Evolutionary conservation across 164 flowering plant genomes (phyloP).

Genomic region (Aristolochia contorta): DNA sequence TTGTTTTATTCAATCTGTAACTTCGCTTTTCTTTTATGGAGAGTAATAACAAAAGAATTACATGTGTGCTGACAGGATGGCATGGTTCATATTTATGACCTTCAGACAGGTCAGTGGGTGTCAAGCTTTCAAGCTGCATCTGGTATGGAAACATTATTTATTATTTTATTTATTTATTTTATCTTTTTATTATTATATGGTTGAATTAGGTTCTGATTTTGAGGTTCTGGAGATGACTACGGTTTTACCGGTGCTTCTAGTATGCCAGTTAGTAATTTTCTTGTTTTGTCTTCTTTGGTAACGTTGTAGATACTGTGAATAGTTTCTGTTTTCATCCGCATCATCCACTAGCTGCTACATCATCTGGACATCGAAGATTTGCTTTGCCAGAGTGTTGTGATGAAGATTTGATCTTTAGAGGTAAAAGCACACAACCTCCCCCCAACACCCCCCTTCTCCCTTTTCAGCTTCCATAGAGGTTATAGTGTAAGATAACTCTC

Average conservation of each 20-base stretch:
- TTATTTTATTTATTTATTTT: background rate
- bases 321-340: slow-evolving; percentile 84
- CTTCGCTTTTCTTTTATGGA: too few relatives aligned
- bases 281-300: background rate
- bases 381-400: slow-evolving; percentile 38
- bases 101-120: slow-evolving; percentile 87
- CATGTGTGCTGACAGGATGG: slow-evolving; percentile 60
- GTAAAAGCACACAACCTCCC: too few relatives aligned
- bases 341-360: slow-evolving; percentile 71
- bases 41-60: too few relatives aligned
- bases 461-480: background rate
- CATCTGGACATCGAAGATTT: slow-evolving; percentile 94
- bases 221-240: too few relatives aligned
- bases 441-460: background rate
- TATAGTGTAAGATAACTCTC: too few relatives aligned
- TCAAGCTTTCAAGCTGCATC: slow-evolving; percentile 86
- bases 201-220: too few relatives aligned
- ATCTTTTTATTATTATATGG: background rate
- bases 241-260: too few relatives aligned
- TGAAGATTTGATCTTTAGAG: slow-evolving; percentile 35
- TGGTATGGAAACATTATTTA: slow-evolving; percentile 30
- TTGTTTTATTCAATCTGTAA: too few relatives aligned
- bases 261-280: background rate
- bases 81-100: slow-evolving; percentile 79
- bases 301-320: slow-evolving; percentile 66